Conservation (phyloP, 768 basidiomycete species). For the Kwoniella mangroviensis region DNA sequence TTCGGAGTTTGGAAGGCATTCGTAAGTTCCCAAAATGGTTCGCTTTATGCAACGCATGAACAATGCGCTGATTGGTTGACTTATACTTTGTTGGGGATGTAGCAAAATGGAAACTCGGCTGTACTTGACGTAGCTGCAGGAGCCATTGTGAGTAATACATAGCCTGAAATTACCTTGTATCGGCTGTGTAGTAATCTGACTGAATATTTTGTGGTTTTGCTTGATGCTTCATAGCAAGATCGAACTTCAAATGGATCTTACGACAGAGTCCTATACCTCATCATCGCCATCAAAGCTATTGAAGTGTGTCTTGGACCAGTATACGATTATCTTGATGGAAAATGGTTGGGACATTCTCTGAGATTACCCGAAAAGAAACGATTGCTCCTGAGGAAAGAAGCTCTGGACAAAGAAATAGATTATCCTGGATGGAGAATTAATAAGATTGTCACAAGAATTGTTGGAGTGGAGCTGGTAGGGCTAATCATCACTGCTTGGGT, state of each 20-base stretch:
- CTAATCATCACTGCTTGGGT: slow-evolving; percentile 46
- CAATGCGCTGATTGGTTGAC: not conserved
- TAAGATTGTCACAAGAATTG: slow-evolving; percentile 21
- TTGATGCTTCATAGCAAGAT: slow-evolving; percentile 36
- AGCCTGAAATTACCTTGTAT: not conserved
- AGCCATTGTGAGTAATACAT: slow-evolving; percentile 39
- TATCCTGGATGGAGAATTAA: slow-evolving; percentile 37
- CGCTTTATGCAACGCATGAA: too few species aligned
- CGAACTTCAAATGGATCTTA: slow-evolving; percentile 41
- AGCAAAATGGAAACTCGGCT: slow-evolving; percentile 42
- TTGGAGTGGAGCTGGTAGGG: slow-evolving; percentile 24
- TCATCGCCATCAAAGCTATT: slow-evolving; percentile 50
- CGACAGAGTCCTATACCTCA: slow-evolving; percentile 51
- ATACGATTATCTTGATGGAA: slow-evolving; percentile 46
- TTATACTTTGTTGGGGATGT: not conserved
- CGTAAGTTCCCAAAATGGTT: slow-evolving; percentile 18
- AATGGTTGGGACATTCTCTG: slow-evolving; percentile 45
- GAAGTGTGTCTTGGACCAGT: slow-evolving; percentile 42
- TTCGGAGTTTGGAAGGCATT: slow-evolving; percentile 55
- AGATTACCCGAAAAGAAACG: slow-evolving; percentile 38
- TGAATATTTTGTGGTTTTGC: too few species aligned
- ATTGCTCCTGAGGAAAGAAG: slow-evolving; percentile 23
- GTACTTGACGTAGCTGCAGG: slow-evolving; percentile 52
- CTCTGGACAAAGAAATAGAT: slow-evolving; percentile 1
- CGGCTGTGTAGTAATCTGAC: too few species aligned